Percentiles rank a stretch among this genome's conserved stretches.
These are phyloP conservation scores for Vitis labrusca DNA, from an alignment of 164 flowering plant genomes.

Conservation along the genomic window DNA sequence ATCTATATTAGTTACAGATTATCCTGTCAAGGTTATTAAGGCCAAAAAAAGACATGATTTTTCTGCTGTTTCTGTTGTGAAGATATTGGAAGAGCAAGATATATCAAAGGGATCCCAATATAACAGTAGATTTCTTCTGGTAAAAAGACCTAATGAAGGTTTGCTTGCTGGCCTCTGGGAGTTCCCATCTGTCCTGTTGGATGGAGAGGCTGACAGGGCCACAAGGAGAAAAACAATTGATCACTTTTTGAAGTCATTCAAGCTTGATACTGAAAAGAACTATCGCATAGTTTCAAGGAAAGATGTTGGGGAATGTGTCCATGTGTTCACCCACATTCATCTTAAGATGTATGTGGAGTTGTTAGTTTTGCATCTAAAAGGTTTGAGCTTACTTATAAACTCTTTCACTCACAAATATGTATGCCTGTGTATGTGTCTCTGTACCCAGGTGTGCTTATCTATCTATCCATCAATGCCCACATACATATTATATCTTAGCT, in stretches of 20 bases:
- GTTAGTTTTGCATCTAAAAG: slow-evolving; percentile 56
- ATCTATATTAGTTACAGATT: slow-evolving; percentile 63
- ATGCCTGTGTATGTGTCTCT: not conserved
- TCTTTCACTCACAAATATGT: not conserved
- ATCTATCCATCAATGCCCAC: not conserved
- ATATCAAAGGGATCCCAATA: slow-evolving; percentile 19
- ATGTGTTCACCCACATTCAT: slow-evolving; percentile 83
- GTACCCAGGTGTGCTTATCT: not conserved
- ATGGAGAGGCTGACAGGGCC: slow-evolving; percentile 41
- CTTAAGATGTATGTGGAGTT: slow-evolving; percentile 76
- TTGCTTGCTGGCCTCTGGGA: slow-evolving; percentile 98
- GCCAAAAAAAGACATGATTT: slow-evolving; percentile 70
- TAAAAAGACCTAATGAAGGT: slow-evolving; percentile 86
- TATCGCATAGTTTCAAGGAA: slow-evolving; percentile 51
- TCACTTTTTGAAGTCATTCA: slow-evolving; percentile 54
- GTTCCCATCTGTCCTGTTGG: slow-evolving; percentile 76
- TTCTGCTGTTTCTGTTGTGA: slow-evolving; percentile 82
- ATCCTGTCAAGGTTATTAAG: slow-evolving; percentile 68
- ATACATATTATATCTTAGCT: not conserved
- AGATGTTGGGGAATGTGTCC: slow-evolving; percentile 80
- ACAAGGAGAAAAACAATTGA: slow-evolving; percentile 65
- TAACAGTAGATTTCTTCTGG: slow-evolving; percentile 51
- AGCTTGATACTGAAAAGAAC: slow-evolving; percentile 40
- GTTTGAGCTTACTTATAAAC: slow-evolving; percentile 30
- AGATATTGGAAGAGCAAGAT: slow-evolving; percentile 43